A percentile compares a stretch with the other conserved stretches of the same genome.
Conservation (phyloP, 192 early-diverging fungal species). For the Backusella westeae region DNA sequence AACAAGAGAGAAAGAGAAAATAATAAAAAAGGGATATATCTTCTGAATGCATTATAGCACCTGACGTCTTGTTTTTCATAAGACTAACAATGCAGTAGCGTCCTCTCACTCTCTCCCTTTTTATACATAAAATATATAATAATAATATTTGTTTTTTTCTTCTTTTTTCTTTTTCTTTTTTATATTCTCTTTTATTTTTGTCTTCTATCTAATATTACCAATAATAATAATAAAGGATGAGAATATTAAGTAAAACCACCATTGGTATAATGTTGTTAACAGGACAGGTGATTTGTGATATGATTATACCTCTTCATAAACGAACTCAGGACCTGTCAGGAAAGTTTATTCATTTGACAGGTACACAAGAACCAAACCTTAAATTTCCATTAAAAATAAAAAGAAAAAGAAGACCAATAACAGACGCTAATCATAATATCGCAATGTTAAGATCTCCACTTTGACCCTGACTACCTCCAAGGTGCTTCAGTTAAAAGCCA, state of each 20-base stretch:
- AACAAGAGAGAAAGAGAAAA: background rate
- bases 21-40: background rate
- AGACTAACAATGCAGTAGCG: background rate
- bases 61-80: background rate
- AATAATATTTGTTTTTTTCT: background rate
- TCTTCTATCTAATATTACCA: background rate
- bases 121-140: background rate
- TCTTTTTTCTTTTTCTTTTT: background rate
- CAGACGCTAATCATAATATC: background rate
- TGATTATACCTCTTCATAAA: constrained; percentile 4
- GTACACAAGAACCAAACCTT: constrained; percentile 12
- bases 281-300: background rate
- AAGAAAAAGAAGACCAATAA: too few relatives aligned
- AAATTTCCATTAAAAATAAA: background rate
- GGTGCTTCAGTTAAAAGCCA: constrained; percentile 22
- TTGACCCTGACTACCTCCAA: constrained; percentile 32
- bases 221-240: background rate
- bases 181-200: background rate
- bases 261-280: background rate
- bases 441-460: constrained; percentile 31
- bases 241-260: background rate
- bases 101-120: background rate
- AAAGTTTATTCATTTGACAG: constrained; percentile 38
- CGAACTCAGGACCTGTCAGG: constrained; percentile 12
- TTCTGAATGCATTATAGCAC: background rate